Conservation (phyloP, 306 rosid genomes). For the Prunus kanzakura region DNA sequence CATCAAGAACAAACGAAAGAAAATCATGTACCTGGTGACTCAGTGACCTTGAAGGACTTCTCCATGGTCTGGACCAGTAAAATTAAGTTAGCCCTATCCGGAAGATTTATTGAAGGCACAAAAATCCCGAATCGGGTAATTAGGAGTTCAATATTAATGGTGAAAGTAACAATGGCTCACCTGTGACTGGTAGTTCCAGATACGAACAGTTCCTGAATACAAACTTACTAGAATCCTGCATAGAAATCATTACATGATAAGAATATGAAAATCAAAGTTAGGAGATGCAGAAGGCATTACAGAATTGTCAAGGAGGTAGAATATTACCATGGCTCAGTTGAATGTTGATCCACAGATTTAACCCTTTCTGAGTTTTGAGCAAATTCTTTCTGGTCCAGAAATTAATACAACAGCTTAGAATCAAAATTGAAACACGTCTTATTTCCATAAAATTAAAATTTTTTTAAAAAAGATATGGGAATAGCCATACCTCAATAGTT, state of each 20-base stretch:
- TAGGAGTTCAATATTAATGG: neutral
- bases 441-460: no score
- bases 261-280: no score
- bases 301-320: neutral
- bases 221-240: slow-evolving; percentile 67
- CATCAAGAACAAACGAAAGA: neutral
- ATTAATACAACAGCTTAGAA: neutral
- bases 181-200: slow-evolving; percentile 65
- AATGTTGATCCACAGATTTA: slow-evolving; percentile 70
- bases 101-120: neutral
- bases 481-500: no score
- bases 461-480: no score
- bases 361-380: slow-evolving; percentile 70
- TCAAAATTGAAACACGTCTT: neutral
- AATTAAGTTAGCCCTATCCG: slow-evolving; percentile 4
- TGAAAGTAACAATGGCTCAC: slow-evolving; percentile 20
- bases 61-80: slow-evolving; percentile 37
- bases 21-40: slow-evolving; percentile 49
- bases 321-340: slow-evolving; percentile 74
- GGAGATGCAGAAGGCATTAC: no score
- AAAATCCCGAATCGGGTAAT: neutral
- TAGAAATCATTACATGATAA: neutral
- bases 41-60: slow-evolving; percentile 50
- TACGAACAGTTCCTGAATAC: slow-evolving; percentile 56
- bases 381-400: slow-evolving; percentile 49